phyloP scores from a whole-genome alignment of 805 yeast species.

The Starmerella vaccinii region DNA sequence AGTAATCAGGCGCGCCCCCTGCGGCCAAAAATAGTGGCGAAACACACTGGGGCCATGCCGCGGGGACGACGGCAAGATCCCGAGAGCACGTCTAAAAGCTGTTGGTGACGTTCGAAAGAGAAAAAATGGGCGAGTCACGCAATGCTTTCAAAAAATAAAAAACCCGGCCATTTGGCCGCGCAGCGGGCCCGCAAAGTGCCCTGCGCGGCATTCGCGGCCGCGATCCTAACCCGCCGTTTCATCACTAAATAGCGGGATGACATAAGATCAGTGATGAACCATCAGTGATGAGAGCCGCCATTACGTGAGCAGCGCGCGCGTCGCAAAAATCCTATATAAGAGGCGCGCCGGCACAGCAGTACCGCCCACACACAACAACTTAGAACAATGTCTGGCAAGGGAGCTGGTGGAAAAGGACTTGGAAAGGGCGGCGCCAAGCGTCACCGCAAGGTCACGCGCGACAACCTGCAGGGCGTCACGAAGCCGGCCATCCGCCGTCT shows the following conservation, averaged over 20 bases:
- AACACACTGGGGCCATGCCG: background rate
- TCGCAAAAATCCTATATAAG: constrained; percentile 16
- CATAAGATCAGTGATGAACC: constrained; percentile 21
- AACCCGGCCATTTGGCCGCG: background rate
- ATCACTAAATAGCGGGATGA: constrained; percentile 4
- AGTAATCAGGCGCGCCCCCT: constrained; percentile 3
- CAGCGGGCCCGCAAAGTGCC: background rate
- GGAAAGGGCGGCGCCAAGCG: constrained; percentile 99
- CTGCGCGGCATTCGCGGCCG: background rate
- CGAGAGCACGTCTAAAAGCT: background rate
- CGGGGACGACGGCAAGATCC: background rate
- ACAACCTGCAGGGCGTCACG: constrained; percentile 98
- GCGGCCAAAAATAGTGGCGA: background rate
- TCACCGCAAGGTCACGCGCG: constrained; percentile 99
- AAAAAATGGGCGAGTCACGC: background rate
- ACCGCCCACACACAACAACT: constrained; percentile 3
- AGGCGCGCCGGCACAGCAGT: constrained; percentile 1
- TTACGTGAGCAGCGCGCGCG: constrained; percentile 15
- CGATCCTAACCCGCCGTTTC: background rate
- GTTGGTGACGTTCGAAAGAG: background rate
- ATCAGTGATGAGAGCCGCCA: constrained; percentile 16
- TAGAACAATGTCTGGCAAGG: constrained; percentile 94
- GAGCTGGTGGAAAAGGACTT: constrained; percentile 99
- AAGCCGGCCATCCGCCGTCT: constrained; percentile 99
- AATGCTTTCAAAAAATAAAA: background rate